phyloP scores from a whole-genome alignment of 305 asterid species.

The Fraxinus nigra region DNA sequence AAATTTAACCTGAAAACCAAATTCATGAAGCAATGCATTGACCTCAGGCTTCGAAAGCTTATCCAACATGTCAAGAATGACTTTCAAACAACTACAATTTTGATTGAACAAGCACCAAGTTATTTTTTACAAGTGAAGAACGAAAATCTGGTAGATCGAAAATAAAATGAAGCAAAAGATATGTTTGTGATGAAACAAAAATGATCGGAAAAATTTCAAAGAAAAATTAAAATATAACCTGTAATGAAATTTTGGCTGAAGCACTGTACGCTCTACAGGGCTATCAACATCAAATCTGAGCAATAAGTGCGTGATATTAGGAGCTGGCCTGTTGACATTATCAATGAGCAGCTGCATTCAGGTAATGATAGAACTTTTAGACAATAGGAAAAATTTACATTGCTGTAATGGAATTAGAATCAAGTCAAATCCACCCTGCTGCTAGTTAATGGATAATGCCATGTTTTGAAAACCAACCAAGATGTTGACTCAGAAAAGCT shows the following conservation, averaged over 20 bases:
- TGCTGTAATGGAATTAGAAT: conserved; percentile 21
- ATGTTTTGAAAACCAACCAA: background rate
- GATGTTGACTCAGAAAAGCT: background rate
- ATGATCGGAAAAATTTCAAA: background rate
- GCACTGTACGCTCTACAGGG: conserved; percentile 78
- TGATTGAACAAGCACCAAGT: conserved; percentile 17
- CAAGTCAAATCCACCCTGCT: conserved; percentile 11
- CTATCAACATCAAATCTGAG: conserved; percentile 82
- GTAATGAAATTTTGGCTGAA: conserved; percentile 91
- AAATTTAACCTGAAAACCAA: conserved; percentile 79
- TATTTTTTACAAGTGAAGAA: conserved; percentile 8
- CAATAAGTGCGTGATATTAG: conserved; percentile 78
- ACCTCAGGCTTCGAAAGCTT: conserved; percentile 75
- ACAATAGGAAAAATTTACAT: background rate
- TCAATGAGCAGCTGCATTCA: conserved; percentile 84
- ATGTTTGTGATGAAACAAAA: background rate
- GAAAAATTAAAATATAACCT: conserved; percentile 43
- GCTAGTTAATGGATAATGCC: background rate
- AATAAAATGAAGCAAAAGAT: background rate
- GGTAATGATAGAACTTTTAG: conserved; percentile 1
- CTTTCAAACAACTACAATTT: conserved; percentile 83
- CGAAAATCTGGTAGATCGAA: conserved; percentile 16
- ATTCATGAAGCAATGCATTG: conserved; percentile 91
- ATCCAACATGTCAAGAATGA: conserved; percentile 83
- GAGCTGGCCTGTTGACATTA: conserved; percentile 82